Base-by-base conservation (phyloP, 2,329 filamentous ascomycete genomes). In the Lachnellula willkommii region DNA sequence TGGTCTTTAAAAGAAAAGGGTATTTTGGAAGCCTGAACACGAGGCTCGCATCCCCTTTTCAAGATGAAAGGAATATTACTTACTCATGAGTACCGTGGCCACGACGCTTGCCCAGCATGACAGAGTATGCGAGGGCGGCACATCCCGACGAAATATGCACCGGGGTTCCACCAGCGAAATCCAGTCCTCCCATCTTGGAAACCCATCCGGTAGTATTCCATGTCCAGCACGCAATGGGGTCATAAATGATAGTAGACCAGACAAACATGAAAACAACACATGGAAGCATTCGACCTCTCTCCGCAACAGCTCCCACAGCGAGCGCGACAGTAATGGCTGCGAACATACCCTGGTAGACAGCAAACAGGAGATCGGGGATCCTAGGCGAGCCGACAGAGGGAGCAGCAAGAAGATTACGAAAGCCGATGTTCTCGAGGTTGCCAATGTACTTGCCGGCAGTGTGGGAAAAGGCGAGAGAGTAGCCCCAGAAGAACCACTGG, bases 211-310 rank as follows among this genome's bases (percentile, higher is more conserved):
- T 76, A 1, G 88, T 72, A 70, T 95, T 95, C 91, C 91, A 96
- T 8, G 89, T 95, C 91, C 91, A 96, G 80, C 90, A 95, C 46
- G 91, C 91, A 69, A 96, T 91, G 2, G 90, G 88, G 66, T 96
- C 90, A 73, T 96, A 96, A 69, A 96, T 88, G 57, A 95, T 69
- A 5, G 91, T 96, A 1, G 87, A 81, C 91, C 91, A 96, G 70
- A 95, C 76, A 68, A 96, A 93, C 86, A 95, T 94, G 79, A 95
- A 95, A 67, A 95, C 79, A 63, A 95, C 83, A 70, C 88, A 91
- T 12, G 91, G 90, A 5, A 94, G 82, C 85, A 95, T 92, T 59
- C 90, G 84, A 59, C 91, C 91, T 63, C 91, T 82, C 71, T 96
- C 91, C 50, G 90, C 90, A 32, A 91, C 88, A 49, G 90, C 90